phyloP scores from a whole-genome alignment of 139 green algal species.

The Zygnema circumcarinatum region DNA sequence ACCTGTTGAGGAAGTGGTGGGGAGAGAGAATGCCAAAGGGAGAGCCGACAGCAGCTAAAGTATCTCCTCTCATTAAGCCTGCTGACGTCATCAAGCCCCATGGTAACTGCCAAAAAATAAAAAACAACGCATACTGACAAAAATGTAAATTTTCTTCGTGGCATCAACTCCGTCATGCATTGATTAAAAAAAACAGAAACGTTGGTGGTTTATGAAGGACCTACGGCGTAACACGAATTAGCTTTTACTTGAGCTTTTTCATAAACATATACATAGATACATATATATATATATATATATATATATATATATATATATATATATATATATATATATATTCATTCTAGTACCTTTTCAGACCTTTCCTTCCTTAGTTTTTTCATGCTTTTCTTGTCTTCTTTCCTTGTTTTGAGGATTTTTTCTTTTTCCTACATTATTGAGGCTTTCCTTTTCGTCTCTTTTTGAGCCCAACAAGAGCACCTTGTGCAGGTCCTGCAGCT shows the following conservation, averaged over 20 bases:
- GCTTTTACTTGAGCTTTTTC: neutral
- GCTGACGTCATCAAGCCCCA: neutral
- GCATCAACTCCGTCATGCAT: neutral
- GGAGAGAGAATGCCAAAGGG: constrained; percentile 30
- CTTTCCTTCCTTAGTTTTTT: too few species aligned
- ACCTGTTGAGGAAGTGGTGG: constrained; percentile 19
- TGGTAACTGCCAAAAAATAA: neutral
- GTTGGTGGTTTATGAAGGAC: too few species aligned
- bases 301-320: constrained; percentile 28
- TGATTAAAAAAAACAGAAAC: neutral
- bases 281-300: constrained; percentile 28
- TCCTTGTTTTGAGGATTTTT: too few species aligned
- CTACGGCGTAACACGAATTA: too few species aligned
- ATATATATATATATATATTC: constrained; percentile 28
- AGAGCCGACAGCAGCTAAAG: neutral
- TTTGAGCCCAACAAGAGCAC: neutral
- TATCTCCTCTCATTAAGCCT: neutral
- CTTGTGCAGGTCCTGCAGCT: neutral
- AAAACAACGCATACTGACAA: neutral
- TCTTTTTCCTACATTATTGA: too few species aligned
- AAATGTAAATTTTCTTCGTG: neutral
- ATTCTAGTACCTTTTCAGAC: too few species aligned
- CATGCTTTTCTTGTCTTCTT: too few species aligned
- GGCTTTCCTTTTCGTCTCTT: too few species aligned
- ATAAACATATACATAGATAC: constrained; percentile 7